Evolutionary conservation across 768 basidiomycete species (phyloP).

Genomic region (Hericium rajendrae): DNA sequence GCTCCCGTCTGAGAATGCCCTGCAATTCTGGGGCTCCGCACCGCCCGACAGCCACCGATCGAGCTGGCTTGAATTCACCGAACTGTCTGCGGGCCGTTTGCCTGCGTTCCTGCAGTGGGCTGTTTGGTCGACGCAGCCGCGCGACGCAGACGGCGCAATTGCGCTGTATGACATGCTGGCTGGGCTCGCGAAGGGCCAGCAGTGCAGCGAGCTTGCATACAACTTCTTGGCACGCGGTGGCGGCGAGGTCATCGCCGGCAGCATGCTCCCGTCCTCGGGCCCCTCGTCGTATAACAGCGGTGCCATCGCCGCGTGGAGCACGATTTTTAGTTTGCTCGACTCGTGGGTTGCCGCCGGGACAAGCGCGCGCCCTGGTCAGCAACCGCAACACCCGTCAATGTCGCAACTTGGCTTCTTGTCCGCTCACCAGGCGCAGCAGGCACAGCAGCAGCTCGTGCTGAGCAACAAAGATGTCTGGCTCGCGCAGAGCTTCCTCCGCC

Average conservation of each 20-base stretch:
- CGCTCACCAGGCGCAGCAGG: conserved; percentile 30
- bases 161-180: conserved; percentile 85
- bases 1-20: conserved; percentile 63
- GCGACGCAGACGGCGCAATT: conserved; percentile 45
- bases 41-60: conserved; percentile 29
- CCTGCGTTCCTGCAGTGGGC: conserved; percentile 85
- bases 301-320: conserved; percentile 66
- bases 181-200: conserved; percentile 74
- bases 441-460: conserved; percentile 36
- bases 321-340: conserved; percentile 67
- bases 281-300: conserved; percentile 38
- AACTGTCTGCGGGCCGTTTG: conserved; percentile 53
- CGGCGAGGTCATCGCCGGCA: conserved; percentile 57
- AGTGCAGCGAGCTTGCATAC: conserved; percentile 79
- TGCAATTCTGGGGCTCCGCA: conserved; percentile 78
- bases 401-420: conserved; percentile 15
- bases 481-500: conserved; percentile 71
- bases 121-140: conserved; percentile 71
- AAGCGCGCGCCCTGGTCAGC: conserved; percentile 33
- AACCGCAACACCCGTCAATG: conserved; percentile 17
- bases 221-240: conserved; percentile 81
- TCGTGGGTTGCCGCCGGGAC: conserved; percentile 57
- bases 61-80: conserved; percentile 49
- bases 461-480: conserved; percentile 67
- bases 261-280: conserved; percentile 32